A percentile compares a stretch with the other conserved stretches of the same genome.
Evolutionary conservation across 495 filamentous ascomycete species (phyloP).

Genomic region (Lophium mytilinum): DNA sequence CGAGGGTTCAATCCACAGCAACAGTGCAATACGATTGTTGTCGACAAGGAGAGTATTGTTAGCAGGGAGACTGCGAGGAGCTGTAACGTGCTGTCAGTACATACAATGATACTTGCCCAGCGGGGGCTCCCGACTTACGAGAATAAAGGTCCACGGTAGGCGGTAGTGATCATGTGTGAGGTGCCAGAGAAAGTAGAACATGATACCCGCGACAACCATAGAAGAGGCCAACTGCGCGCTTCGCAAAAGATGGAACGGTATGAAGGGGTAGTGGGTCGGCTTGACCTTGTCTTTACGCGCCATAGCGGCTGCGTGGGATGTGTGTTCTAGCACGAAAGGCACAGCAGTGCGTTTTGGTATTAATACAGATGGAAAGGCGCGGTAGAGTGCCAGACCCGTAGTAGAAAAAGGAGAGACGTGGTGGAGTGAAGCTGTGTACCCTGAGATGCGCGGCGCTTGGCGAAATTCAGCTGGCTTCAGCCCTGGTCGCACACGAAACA

Average conservation of each 20-base stretch:
- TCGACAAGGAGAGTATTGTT: slow-evolving; percentile 44
- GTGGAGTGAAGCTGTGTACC: too few relatives aligned
- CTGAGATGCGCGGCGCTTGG: too few relatives aligned
- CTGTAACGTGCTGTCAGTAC: slow-evolving; percentile 29
- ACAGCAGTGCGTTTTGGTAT: not conserved
- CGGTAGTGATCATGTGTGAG: slow-evolving; percentile 46
- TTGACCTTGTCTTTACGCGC: slow-evolving; percentile 23
- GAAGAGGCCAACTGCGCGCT: slow-evolving; percentile 44
- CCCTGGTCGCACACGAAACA: too few relatives aligned
- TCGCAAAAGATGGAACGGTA: slow-evolving; percentile 53
- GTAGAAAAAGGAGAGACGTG: too few relatives aligned
- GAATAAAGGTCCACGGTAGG: slow-evolving; percentile 57
- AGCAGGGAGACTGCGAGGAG: slow-evolving; percentile 48
- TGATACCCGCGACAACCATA: slow-evolving; percentile 49
- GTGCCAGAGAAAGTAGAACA: slow-evolving; percentile 55
- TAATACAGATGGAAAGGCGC: not conserved
- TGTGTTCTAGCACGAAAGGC: not conserved
- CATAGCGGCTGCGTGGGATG: slow-evolving; percentile 34
- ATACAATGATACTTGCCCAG: not conserved
- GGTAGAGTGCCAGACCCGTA: too few relatives aligned
- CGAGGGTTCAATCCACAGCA: slow-evolving; percentile 48
- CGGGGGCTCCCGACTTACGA: slow-evolving; percentile 38
- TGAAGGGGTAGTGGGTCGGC: slow-evolving; percentile 49
- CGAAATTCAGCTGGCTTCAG: too few relatives aligned
- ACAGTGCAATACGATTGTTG: slow-evolving; percentile 50